Evolutionary conservation across 2,329 filamentous ascomycete genomes (phyloP), one percentile per base, ranked within the genome.

Genomic region (Penicillium polonicum): DNA sequence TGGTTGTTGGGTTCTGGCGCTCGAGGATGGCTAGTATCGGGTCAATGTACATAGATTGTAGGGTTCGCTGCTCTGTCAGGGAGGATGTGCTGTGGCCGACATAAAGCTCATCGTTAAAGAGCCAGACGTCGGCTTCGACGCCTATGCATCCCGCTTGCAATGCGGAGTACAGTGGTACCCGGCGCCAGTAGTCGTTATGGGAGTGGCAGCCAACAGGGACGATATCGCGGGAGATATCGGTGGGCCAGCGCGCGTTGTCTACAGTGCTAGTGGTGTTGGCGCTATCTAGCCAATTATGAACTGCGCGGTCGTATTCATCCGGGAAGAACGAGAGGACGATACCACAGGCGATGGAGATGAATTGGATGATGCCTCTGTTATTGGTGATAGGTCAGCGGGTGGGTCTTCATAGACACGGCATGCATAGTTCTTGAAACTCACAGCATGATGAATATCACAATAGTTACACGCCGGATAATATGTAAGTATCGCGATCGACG

Each of bases 141-240:
- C 82, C 76, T 13, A 79, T 78, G 65, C 82, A 85, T 43, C 83
- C 83, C 25, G 77, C 81, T 56, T 78, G 73, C 0, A 85, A 72
- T 12, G 83, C 83, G n/a, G 82, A 81, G 65, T 78, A 83, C 0
- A 85, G 74, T 0, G 83, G 83, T 0, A 83, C 74, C 2, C 73
- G 74, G 9, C 82, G 80, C 82, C 81, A 84, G 68, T 85, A 85
- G 67, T 85, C 83, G 64, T 85, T 85, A 64, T 85, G 83, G 3
- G 82, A 84, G 63, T 85, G 82, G 58, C 81, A 84, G 33, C 73
- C 74, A 13, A 82, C 77, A 0, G 82, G 81, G 1, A 71, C 67
- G 33, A 83, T 77, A 57, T 80, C 79, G 23, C 75, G 76, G 4
- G 81, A 82, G 60, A 80, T 74, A 64, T 83, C 80, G 1, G 80